phyloP scores from a whole-genome alignment of 495 filamentous ascomycete genomes.

The Trichoderma virens region DNA sequence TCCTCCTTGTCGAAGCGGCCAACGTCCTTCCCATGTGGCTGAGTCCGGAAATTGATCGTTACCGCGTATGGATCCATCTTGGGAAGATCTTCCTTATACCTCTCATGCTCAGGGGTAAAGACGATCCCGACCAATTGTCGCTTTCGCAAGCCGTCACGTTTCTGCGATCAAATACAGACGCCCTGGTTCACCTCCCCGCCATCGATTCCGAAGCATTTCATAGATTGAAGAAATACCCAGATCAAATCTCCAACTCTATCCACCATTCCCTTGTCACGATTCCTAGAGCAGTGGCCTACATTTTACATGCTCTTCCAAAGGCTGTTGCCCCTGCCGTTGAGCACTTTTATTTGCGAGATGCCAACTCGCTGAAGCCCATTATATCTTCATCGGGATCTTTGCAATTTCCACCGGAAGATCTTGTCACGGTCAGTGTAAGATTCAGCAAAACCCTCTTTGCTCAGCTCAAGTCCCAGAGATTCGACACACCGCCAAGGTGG shows the following conservation, averaged over 20 bases:
- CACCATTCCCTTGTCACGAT: slow-evolving; percentile 66
- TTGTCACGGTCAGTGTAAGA: slow-evolving; percentile 66
- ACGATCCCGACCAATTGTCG: slow-evolving; percentile 32
- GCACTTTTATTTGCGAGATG: slow-evolving; percentile 88
- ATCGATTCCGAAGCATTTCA: slow-evolving; percentile 89
- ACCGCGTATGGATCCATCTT: slow-evolving; percentile 76
- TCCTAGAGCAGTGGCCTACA: slow-evolving; percentile 73
- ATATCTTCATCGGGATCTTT: slow-evolving; percentile 34
- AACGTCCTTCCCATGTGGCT: slow-evolving; percentile 82
- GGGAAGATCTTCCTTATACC: slow-evolving; percentile 72
- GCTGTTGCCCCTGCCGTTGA: slow-evolving; percentile 78
- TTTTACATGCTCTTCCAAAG: slow-evolving; percentile 64
- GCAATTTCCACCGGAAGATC: slow-evolving; percentile 64
- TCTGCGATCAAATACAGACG: slow-evolving; percentile 42
- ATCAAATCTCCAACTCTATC: slow-evolving; percentile 57
- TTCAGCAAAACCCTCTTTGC: slow-evolving; percentile 89
- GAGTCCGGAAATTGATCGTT: slow-evolving; percentile 80
- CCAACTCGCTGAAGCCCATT: slow-evolving; percentile 64
- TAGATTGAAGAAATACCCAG: slow-evolving; percentile 73
- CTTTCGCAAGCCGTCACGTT: slow-evolving; percentile 52
- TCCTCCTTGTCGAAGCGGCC: slow-evolving; percentile 89
- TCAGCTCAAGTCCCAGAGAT: slow-evolving; percentile 86
- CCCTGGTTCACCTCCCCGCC: slow-evolving; percentile 54
- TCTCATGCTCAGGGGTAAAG: slow-evolving; percentile 11
- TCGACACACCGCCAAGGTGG: slow-evolving; percentile 61